Base-by-base conservation (phyloP, 768 basidiomycete species). In the Xerocomellus chrysenteron region DNA sequence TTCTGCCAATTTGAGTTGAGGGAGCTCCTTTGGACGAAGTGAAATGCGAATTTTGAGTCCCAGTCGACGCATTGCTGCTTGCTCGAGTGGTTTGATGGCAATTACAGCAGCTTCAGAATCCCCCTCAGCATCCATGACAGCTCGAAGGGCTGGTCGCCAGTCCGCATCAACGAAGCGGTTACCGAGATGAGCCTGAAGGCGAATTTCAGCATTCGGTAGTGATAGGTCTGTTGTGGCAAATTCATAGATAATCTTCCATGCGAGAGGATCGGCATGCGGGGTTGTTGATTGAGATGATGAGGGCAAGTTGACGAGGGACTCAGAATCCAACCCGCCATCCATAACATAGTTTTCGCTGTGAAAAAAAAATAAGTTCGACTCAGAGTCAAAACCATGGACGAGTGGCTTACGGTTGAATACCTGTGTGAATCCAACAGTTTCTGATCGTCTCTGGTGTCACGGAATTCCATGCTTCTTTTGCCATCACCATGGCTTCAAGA, bases 161-260 rank as follows among this genome's bases (percentile, higher is more conserved):
- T 39, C 49, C 7, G 17, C 17, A 26, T 56, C 21, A 24, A 48
- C 21, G 28, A 9, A 59, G 7, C n/a, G n/a, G 10, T 54, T 56
- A 2, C 64, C 60, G 46, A 64, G 49, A 19, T 44, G 55, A 16
- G 35, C 52, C 21, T 45, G 24, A 17, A 66, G 58, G 5, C 10
- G 5, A 19, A 39, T 36, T 49, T 64, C 56, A 7, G 54, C 58
- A n/a, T 58, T 28, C 8, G 61, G 58, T 21, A 65, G 43, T 47
- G 40, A 41, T 2, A 41, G 10, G 19, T 19, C 19, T 1, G 40
- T 41, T 21, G 19, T 32, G 1, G 2, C 30, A 32, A 32, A 32
- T 32, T 32, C 10, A 10, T 2, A 36, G 14, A 36, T 36, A 2
- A 41, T 41, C 19, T 21, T 10, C 40, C 40, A 41, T 4, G 40